Evolutionary conservation across 495 filamentous ascomycete genomes (phyloP).

Genomic region (Podospora didyma): DNA sequence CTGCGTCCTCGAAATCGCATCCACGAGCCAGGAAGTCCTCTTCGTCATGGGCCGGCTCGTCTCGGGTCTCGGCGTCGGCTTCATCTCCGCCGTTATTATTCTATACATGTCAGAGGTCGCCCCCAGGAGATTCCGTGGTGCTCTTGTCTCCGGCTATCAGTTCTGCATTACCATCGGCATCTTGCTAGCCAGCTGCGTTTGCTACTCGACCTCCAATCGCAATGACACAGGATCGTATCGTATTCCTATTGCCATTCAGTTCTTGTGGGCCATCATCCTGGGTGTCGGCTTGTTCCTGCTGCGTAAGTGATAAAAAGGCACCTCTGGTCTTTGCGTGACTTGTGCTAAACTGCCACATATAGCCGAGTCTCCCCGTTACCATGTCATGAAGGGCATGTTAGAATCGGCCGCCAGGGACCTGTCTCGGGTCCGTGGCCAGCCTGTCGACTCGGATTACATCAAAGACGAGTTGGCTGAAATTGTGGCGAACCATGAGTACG

Average conservation of each 20-base stretch:
- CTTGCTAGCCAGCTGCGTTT: constrained; percentile 67
- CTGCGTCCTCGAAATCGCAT: constrained; percentile 55
- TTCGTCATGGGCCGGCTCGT: constrained; percentile 65
- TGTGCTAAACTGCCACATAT: background rate
- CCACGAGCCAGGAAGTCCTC: constrained; percentile 31
- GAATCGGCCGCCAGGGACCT: constrained; percentile 59
- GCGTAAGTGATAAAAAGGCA: constrained; percentile 22
- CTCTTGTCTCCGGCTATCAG: constrained; percentile 71
- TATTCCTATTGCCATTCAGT: constrained; percentile 67
- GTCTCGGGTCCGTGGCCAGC: constrained; percentile 61
- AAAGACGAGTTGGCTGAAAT: constrained; percentile 73
- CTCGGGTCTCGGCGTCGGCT: constrained; percentile 68
- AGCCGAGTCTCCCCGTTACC: constrained; percentile 75
- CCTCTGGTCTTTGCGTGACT: background rate
- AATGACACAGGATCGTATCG: constrained; percentile 65
- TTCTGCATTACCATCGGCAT: constrained; percentile 75
- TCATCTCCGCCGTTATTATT: constrained; percentile 68
- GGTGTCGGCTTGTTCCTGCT: constrained; percentile 57
- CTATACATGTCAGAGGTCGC: constrained; percentile 69
- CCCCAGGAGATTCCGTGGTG: constrained; percentile 64
- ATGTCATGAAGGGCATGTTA: constrained; percentile 67
- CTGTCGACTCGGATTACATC: constrained; percentile 59
- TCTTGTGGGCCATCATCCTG: constrained; percentile 66
- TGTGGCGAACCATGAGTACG: constrained; percentile 77
- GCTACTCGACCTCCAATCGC: constrained; percentile 61